Evolutionary conservation across 139 green algal species (phyloP), one percentile per base, ranked within the genome.

Genomic region (Tetradesmus obliquus): DNA sequence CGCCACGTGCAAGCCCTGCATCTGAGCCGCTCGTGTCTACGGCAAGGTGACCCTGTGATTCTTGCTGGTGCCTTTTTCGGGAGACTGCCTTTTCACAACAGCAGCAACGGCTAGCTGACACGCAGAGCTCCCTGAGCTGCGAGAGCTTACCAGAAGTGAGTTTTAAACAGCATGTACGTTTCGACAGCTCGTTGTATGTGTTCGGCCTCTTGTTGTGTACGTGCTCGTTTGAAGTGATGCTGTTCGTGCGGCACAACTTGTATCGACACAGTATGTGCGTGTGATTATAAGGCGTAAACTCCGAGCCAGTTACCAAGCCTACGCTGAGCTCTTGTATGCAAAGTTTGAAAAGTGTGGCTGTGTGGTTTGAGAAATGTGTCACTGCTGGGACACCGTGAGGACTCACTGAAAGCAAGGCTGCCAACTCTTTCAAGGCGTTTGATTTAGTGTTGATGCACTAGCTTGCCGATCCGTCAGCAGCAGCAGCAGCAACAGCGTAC

Each of bases 1-100:
- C 22, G 62, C 62, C 2, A 89, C 60, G 12, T 89, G 84, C 10
- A 89, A 19, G 10, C 84, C 84, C n/a, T 80, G 60, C 84, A 89
- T 89, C 15, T 76, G 1, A 6, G 66, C 60, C 60, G 8, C 60
- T 20, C 15, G 8, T 71, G 60, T 71, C 20, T 0, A 19, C 60
- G 15, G 60, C 60, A 19, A 71, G 60, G 3, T 71, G 8, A 71
- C 60, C 12, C 60, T 20, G 6, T 22, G 60, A 0, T 13, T 45
- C 60, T 71, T 10, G 5, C 9, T 3, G 60, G 19, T 24, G 66
- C 2, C 17, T 24, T 10, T 9, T 76, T 76, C 17, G 66, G 17
- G 17, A 76, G 24, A 76, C 66, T 76, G 66, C 66, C 9, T 76
- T 3, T 24, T 17, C 66, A 45, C 66, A 76, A 24, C 5, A 19